Conservation (phyloP, 441 rosid species). For the Populus hybrid region DNA sequence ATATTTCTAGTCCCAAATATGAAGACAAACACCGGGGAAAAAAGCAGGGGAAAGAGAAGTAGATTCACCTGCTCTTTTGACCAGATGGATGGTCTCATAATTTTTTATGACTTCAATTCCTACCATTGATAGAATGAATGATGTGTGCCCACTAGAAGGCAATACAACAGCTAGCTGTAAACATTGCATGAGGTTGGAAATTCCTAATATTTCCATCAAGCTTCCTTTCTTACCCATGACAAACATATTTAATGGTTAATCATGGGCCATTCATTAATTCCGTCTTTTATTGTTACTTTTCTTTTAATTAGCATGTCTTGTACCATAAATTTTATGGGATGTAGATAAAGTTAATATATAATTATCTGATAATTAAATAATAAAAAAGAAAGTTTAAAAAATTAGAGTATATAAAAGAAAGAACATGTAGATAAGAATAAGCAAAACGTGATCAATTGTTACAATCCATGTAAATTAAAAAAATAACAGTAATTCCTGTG, state of each 20-base stretch:
- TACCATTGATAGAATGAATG: background rate
- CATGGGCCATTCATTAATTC: background rate
- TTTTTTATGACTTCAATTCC: constrained; percentile 13
- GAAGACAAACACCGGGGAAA: constrained; percentile 14
- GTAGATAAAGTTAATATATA: accelerated
- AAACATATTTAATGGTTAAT: background rate
- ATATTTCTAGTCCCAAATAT: background rate
- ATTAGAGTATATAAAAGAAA: too few species aligned
- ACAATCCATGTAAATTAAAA: too few species aligned
- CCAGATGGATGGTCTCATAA: constrained; percentile 18
- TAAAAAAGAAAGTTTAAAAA: too few species aligned
- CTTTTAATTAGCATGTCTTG: background rate
- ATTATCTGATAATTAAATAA: too few species aligned
- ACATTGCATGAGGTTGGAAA: background rate
- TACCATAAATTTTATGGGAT: too few species aligned
- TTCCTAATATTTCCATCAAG: background rate
- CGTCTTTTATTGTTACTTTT: background rate
- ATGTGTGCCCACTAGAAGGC: background rate
- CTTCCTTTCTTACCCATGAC: background rate
- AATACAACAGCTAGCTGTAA: background rate
- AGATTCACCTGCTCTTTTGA: constrained; percentile 54
- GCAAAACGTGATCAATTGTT: accelerated
- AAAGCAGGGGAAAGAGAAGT: constrained; percentile 19
- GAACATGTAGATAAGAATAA: too few species aligned
- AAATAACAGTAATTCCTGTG: accelerated